Evolutionary conservation across 805 yeast species (phyloP), one percentile per base, ranked within the genome.

Genomic region (Metschnikowia amazonensis): DNA sequence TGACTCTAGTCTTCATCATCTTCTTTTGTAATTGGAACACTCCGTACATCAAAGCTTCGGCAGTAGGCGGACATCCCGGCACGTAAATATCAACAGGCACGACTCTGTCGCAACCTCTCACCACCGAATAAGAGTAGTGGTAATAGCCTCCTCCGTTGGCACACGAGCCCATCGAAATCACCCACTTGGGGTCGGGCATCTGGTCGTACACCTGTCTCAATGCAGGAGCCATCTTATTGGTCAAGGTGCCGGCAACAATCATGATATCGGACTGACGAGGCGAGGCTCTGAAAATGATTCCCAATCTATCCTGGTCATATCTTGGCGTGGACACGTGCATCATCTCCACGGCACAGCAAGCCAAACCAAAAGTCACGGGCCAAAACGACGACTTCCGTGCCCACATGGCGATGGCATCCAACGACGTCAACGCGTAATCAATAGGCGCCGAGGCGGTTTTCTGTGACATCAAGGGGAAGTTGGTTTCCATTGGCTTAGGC

Each of bases 151-250:
- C 96, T 51, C 96, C 96, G 64, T 87, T 87, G 52, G 96, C 96
- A 71, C 96, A 87, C 6, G 92, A 84, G 40, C 96, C 96, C 96
- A 87, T 87, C 46, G 94, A 85, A 58, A 87, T 87, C 43, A 88
- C 96, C 95, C 95, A 87, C 70, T 90, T 81, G 38, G 96, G 96
- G 57, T 85, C 94, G 29, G 96, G 89, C 95, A 88, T 88, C 70
- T 87, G 96, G 67, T 87, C 96, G 67, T 88, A 87, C 28, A 87
- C 95, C 72, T 86, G 94, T 73, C 96, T 83, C 65, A 87, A 74
- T 21, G 94, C 94, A 33, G 96, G 96, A 2, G 95, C 95, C 96
- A 87, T 87, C 72, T 87, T 87, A 66, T 87, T 87, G 52, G 96
- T 87, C 55, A 87, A 79, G 2, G 96, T 87, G 34, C 96, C 96